A percentile compares a stretch with the other conserved stretches of the same genome.
Conservation (phyloP, 345 rosid species). For the Salix udensis region DNA sequence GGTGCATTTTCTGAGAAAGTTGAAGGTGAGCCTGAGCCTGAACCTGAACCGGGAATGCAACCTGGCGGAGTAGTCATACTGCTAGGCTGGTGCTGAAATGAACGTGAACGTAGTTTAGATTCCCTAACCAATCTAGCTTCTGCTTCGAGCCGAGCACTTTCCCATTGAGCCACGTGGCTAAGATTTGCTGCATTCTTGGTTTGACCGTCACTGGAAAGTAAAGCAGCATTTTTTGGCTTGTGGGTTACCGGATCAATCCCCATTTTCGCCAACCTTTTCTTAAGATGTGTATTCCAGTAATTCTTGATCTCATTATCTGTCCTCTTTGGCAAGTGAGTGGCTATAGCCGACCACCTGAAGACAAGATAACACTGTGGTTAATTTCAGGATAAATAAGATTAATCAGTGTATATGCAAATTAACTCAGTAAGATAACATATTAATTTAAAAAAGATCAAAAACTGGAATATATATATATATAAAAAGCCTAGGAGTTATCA, state of each 20-base stretch:
- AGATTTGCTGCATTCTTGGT: slow-evolving; percentile 28
- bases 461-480: too few species aligned
- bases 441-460: neutral
- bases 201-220: slow-evolving; percentile 18
- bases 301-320: slow-evolving; percentile 31
- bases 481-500: slow-evolving; percentile 8
- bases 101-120: slow-evolving; percentile 64
- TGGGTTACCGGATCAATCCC: slow-evolving; percentile 34
- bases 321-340: slow-evolving; percentile 27
- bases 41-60: slow-evolving; percentile 23
- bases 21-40: slow-evolving; percentile 9
- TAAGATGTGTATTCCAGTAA: slow-evolving; percentile 32
- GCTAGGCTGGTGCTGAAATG: slow-evolving; percentile 36
- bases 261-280: slow-evolving; percentile 31
- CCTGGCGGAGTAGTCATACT: slow-evolving; percentile 11
- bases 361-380: slow-evolving; percentile 8
- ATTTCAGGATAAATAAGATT: too few species aligned
- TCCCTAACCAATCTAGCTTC: slow-evolving; percentile 67
- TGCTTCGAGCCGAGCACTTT: slow-evolving; percentile 39
- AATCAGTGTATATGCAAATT: too few species aligned
- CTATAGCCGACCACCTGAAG: slow-evolving; percentile 32
- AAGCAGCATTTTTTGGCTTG: slow-evolving; percentile 24
- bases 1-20: slow-evolving; percentile 48
- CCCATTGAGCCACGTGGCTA: slow-evolving; percentile 49
- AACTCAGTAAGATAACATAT: too few species aligned